Evolutionary conservation across 2,329 filamentous ascomycete species (phyloP), one percentile per base, ranked within the genome.

Genomic region (Cryphonectria nitschkei): DNA sequence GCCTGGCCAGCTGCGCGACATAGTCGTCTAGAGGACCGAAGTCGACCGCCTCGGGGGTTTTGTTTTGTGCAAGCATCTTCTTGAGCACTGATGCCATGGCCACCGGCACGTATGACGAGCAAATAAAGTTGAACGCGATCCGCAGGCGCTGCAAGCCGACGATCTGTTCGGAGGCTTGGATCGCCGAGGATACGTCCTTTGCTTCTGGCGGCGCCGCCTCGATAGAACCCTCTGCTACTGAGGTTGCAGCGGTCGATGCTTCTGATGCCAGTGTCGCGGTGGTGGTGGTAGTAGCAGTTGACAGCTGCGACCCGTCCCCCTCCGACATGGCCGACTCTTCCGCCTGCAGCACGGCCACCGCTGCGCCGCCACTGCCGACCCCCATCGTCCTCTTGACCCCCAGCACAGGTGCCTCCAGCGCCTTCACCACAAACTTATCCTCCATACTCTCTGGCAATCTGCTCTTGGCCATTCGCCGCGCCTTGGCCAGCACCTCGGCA

Each of bases 361-460:
- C 34, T 74, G 13, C 29, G 2, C 19, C 22, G n/a, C 1, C 46
- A 50, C 43, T 16, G 19, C 16, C 16, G 5, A 46, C 46, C 22
- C 46, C 37, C 58, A 74, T 50, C 74, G 73, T 86, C 62, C 89
- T 85, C 76, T 86, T 90, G 56, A 94, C 84, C 43, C 88, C 88
- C 75, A 93, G 83, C 60, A 97, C 84, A 0, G 96, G 95, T 5
- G 90, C 87, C 75, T 96, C 92, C 6, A 99, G 84, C 2, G 88
- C 87, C 76, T 91, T 91, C 67, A 86, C 88, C 11, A 99, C 89
- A 75, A 97, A 97, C 58, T 89, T 91, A 63, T 96, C 92, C 78
- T 98, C 95, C 85, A 99, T 87, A 75, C 92, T 97, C 8, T 84
- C 82, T 1, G 96, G 94, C 13, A 98, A 82, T 0, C 90, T 89